These are phyloP conservation scores for Glycine latifolia DNA, from an alignment of 306 rosid species.

Conservation along the genomic window DNA sequence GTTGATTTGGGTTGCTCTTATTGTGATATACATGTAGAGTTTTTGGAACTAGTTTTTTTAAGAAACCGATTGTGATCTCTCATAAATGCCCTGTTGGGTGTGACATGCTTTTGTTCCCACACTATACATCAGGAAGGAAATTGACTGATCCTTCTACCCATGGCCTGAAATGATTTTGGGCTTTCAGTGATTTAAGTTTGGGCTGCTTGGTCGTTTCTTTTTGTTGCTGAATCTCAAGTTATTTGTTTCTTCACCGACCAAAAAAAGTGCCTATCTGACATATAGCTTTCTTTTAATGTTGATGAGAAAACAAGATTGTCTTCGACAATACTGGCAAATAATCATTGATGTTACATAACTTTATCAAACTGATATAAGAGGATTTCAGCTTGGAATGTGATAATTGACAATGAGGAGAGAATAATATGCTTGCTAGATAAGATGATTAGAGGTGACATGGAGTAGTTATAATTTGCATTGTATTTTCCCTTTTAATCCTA, in stretches of 20 bases:
- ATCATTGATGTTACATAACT: not conserved
- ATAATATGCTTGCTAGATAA: no score
- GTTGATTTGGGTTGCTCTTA: slow-evolving; percentile 9
- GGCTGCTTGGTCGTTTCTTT: not conserved
- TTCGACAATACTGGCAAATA: not conserved
- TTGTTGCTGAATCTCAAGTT: not conserved
- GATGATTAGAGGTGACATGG: no score
- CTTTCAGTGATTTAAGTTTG: slow-evolving; percentile 12
- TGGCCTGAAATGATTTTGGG: slow-evolving; percentile 31
- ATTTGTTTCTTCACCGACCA: slow-evolving; percentile 25
- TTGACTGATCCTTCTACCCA: slow-evolving; percentile 5
- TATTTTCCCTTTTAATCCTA: no score
- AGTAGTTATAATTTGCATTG: no score
- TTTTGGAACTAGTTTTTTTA: not conserved
- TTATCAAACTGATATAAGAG: not conserved
- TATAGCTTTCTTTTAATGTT: not conserved
- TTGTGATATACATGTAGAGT: not conserved
- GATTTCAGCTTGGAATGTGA: slow-evolving; percentile 6
- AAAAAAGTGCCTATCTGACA: not conserved
- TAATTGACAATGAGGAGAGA: not conserved
- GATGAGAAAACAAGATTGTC: not conserved
- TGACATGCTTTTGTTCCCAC: not conserved
- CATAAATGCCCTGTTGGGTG: slow-evolving; percentile 25
- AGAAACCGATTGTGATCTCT: slow-evolving; percentile 15
- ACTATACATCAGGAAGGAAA: not conserved